phyloP scores from a whole-genome alignment of 2,329 filamentous ascomycete genomes.

The Claviceps digitariae region DNA sequence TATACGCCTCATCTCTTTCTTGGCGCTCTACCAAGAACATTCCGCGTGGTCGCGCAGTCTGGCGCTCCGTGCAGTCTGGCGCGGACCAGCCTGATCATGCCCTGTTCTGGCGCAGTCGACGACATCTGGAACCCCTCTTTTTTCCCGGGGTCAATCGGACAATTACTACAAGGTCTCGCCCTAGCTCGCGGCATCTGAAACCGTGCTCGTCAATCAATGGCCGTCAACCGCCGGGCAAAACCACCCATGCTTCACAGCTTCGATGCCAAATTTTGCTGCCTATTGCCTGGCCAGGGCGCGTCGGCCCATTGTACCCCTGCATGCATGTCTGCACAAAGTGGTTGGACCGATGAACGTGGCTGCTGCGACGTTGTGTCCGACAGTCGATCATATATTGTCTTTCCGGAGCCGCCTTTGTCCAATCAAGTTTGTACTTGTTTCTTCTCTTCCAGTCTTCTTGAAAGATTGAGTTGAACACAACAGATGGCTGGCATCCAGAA shows the following conservation, averaged over 20 bases:
- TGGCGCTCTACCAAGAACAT: neutral
- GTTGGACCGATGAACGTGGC: neutral
- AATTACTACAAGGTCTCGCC: neutral
- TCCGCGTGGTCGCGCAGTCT: neutral
- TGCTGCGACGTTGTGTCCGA: neutral
- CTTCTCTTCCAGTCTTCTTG: no score
- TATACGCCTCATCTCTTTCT: neutral
- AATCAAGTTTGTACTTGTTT: neutral
- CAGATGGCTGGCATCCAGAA: neutral
- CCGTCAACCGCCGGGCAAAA: neutral
- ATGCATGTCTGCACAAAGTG: neutral
- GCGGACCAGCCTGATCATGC: neutral
- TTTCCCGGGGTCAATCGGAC: neutral
- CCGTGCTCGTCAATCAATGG: neutral
- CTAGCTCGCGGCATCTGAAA: constrained; percentile 1
- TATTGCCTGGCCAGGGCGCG: neutral
- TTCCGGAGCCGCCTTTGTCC: neutral
- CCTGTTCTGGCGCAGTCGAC: neutral
- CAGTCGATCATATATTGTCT: neutral
- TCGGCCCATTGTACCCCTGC: neutral
- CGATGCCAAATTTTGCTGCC: neutral
- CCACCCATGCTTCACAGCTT: neutral
- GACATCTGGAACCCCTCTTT: neutral
- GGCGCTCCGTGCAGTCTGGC: neutral
- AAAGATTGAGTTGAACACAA: neutral